Evolutionary conservation across 208 protist genomes (phyloP).

Genomic region (Leishmania braziliensis): DNA sequence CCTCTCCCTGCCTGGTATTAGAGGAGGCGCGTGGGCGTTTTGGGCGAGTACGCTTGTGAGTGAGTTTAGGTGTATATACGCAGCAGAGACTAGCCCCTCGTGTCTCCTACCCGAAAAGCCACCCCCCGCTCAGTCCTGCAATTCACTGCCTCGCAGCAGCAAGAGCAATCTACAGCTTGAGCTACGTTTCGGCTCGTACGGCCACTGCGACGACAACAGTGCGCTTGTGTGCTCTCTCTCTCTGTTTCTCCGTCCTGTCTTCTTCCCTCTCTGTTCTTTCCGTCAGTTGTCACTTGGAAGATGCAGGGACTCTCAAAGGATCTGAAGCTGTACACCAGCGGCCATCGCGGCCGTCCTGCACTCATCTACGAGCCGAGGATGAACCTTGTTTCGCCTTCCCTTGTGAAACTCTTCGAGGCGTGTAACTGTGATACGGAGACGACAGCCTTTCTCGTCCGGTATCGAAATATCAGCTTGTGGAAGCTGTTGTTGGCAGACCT

Average conservation of each 20-base stretch:
- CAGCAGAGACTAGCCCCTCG: background rate
- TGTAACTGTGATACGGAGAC: constrained; percentile 64
- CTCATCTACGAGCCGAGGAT: constrained; percentile 53
- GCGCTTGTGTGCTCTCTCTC: background rate
- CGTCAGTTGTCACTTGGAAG: background rate
- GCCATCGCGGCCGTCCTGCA: constrained; percentile 41
- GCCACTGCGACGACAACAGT: background rate
- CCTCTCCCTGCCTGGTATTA: no score
- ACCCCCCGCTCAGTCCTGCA: background rate
- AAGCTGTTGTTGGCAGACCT: constrained; percentile 47
- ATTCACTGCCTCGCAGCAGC: background rate
- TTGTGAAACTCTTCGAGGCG: constrained; percentile 43
- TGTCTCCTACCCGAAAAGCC: background rate
- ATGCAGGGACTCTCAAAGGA: constrained; percentile 42
- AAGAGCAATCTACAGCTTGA: background rate
- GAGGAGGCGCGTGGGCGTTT: background rate
- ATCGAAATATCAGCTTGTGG: constrained; percentile 38
- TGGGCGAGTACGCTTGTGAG: constrained; percentile 3
- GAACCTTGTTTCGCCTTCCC: constrained; percentile 31
- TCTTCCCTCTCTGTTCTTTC: background rate
- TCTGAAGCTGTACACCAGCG: constrained; percentile 38
- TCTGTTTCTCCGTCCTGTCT: background rate
- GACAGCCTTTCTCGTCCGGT: constrained; percentile 42
- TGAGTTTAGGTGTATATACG: background rate
- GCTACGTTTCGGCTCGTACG: background rate